Base-by-base conservation (phyloP, 768 basidiomycete genomes). In the Lentinula sp. region DNA sequence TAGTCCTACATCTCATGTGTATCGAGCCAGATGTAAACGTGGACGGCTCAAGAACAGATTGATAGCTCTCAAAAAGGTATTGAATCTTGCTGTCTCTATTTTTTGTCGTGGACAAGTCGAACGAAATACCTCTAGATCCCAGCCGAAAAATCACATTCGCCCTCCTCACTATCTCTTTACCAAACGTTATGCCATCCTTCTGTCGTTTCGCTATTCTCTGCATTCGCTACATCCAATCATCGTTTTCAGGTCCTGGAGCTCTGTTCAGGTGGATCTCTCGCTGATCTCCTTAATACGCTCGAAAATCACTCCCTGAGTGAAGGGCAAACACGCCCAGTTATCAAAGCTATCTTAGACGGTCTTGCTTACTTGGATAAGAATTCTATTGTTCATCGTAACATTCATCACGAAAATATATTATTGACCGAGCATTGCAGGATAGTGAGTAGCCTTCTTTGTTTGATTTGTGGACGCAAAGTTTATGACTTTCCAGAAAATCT, bases 111-210 rank as follows among this genome's bases (percentile, higher is more conserved):
- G 11, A 15, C 18, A 53, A 7, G 23, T 49, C 23, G 61, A 42
- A 61, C 13, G 21, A 31, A 57, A 28, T 46, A 34, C n/a, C 31
- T 62, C 48, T 56, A 65, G 64, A 16, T 59, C 23, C 23, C 13
- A 5, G 34, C 56, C 6, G 53, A 50, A 45, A 50, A 35, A 59
- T 31, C 28, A 23, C 37, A 53, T 52, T 49, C 59, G 34, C 56
- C 57, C 48, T 40, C 59, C 3, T 65, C 72, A 6, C 62, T 68
- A 16, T 55, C 66, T 0, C 62, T 81, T 31, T 78, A 82, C 61
- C 74, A 73, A 49, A 67, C 75, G 0, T 70, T 84, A 16, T 76
- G 75, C 62, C 83, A 84, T 66, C 83, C 83, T 4, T 76, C 74
- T 43, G 73, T 84, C 56, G 72, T 80, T 15, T 75, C 81, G 23